Base-by-base conservation (phyloP, 768 basidiomycete genomes). In the Rhodotorula graminis region DNA sequence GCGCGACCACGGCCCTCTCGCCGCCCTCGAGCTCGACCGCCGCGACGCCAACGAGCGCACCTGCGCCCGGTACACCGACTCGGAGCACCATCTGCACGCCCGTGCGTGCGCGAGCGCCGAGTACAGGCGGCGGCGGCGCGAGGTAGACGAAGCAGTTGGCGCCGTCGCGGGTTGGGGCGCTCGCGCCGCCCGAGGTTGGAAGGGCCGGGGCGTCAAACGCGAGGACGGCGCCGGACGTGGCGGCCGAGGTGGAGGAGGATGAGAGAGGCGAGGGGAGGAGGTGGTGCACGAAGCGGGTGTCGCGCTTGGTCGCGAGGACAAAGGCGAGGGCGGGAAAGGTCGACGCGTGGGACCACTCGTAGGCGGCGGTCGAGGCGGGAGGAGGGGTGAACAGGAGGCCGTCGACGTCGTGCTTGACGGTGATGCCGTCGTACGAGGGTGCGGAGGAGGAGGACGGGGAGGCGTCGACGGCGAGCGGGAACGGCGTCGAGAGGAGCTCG, bases 291-390 rank as follows among this genome's bases (percentile, higher is more conserved):
- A 94, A 93, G 29, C 92, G 87, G 1, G 90, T 88, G 80, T 97
- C 91, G 70, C 87, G 87, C 81, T 97, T 94, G 76, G 97, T 93
- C 0, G 92, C 92, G 62, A 99, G 84, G 53, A 99, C 95, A 79
- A 97, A 99, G 1, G 92, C 86, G 37, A 99, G 85, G 0, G 93
- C 95, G 29, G 90, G 88, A 80, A 87, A 93, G 0, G 95, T 97
- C n/a, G 87, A 84, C 9, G 82, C 82, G 80, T 99, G 95, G 63
- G 78, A 83, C 93, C 91, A 95, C 15, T 55, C 53, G 53, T 29
- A 25, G 44, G 70, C 71, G 14, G 49, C 63, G 29, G 74, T 59
- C 29, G 81, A 18, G 57, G 79, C 53, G 42, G 74, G 23, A 25
- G 80, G 46, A 67, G 79, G 75, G 12, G 69, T 3, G 80, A 88